These are phyloP conservation scores for Sugiyamaella smithiae DNA, from an alignment of 805 yeast species.

Conservation along the genomic window DNA sequence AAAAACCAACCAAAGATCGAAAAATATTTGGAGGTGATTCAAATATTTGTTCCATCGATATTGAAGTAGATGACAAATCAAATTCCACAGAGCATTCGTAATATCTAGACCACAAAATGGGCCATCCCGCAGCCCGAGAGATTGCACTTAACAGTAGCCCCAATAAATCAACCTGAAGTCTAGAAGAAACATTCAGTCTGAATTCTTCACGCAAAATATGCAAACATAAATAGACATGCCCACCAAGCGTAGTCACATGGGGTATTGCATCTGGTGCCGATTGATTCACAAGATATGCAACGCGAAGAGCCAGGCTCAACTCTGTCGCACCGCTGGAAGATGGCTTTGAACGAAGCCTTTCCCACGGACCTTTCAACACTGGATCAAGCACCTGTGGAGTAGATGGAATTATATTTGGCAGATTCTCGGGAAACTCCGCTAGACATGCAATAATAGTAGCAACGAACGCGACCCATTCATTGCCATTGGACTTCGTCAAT, in stretches of 20 bases:
- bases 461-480: background rate
- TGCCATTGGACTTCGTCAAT: background rate
- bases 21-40: conserved; percentile 60
- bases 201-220: conserved; percentile 79
- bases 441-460: background rate
- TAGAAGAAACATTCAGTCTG: conserved; percentile 51
- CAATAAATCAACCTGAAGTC: conserved; percentile 39
- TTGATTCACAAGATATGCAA: background rate
- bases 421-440: background rate
- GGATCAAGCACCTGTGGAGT: background rate
- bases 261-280: too few relatives aligned
- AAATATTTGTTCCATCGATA: conserved; percentile 40
- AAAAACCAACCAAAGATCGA: conserved; percentile 53
- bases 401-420: too few relatives aligned
- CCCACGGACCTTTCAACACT: background rate
- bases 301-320: background rate
- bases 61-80: background rate
- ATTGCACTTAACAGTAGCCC: conserved; percentile 59
- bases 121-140: conserved; percentile 72
- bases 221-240: conserved; percentile 60
- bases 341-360: background rate
- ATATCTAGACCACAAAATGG: conserved; percentile 51
- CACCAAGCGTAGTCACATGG: conserved; percentile 26
- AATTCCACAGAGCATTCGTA: conserved; percentile 39
- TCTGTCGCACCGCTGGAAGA: background rate